Conservation (phyloP, 2,329 filamentous ascomycete genomes). For the Sclerotinia nivalis region DNA sequence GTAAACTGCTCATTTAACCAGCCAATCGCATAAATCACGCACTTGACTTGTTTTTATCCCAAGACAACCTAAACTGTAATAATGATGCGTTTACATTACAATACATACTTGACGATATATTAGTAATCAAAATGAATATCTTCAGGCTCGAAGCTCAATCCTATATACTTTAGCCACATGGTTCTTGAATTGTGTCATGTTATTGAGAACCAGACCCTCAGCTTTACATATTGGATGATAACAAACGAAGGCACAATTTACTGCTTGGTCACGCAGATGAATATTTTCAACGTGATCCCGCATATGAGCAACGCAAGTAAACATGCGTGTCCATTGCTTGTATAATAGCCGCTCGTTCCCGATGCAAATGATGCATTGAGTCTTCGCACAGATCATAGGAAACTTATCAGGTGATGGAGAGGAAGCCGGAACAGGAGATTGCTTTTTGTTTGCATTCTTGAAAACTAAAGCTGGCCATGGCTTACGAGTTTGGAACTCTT, state of each 20-base stretch:
- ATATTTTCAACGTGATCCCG: conserved; percentile 29
- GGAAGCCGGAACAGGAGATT: too few species aligned
- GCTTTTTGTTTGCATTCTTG: too few species aligned
- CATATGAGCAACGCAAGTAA: conserved; percentile 27
- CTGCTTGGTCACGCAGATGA: conserved; percentile 24
- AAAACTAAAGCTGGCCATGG: not conserved
- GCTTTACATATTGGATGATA: not conserved
- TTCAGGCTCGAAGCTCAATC: conserved; percentile 24
- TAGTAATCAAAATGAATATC: not conserved
- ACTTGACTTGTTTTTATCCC: too few species aligned
- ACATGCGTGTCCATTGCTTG: conserved; percentile 25
- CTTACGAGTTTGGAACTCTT: conserved; percentile 13
- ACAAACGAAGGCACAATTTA: conserved; percentile 22
- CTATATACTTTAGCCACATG: conserved; percentile 22
- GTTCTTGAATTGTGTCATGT: not conserved
- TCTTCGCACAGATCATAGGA: conserved; percentile 19
- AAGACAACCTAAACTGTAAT: too few species aligned
- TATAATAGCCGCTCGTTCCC: conserved; percentile 17
- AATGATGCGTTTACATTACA: too few species aligned
- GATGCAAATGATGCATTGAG: conserved; percentile 24
- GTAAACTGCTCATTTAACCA: too few species aligned
- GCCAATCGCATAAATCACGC: too few species aligned
- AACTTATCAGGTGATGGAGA: conserved; percentile 9
- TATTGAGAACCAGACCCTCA: not conserved
- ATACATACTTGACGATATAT: too few species aligned